Evolutionary conservation across 2,329 filamentous ascomycete species (phyloP), one percentile per base, ranked within the genome.

Genomic region (Cladosporium phlei): DNA sequence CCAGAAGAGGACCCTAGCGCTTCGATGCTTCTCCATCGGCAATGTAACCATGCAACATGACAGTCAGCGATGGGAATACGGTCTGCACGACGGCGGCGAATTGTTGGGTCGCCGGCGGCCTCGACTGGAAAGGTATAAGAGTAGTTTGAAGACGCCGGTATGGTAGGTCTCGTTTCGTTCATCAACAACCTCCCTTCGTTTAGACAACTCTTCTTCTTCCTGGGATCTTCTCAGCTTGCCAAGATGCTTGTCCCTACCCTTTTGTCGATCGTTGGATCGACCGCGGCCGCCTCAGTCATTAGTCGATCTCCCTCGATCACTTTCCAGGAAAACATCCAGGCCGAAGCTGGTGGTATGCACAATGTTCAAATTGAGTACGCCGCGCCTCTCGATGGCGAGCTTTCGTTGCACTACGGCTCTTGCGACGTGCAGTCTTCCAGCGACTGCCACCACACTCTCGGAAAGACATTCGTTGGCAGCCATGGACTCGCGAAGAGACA

Each of bases 361-460:
- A 77, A 77, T 53, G 62, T 77, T 22, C 67, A 75, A 33, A 59
- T 77, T 16, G 64, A 59, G 4, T 75, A 70, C 50, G 62, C 63
- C 29, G 59, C 64, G 14, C 59, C 62, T 16, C 68, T 72, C 22
- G 68, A 73, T 46, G 73, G 72, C 5, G 59, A 70, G 12, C 47
- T 75, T 7, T 62, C 63, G 2, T 52, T 75, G 19, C 65, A 73
- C 5, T 72, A 75, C 52, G 74, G 72, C 1, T 55, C 65, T 33
- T 76, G 73, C 50, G 57, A 66, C 34, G 66, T 71, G 50, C 37
- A 52, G 16, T 49, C 57, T 7, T 49, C 58, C 7, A 49, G 57
- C 4, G 55, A 71, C n/a, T 59, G 58, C 20, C 70, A 76, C 50
- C 71, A 75, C 50, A 63, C 69, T 10, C 58, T 76, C 5, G 70